These are phyloP conservation scores for Handroanthus guayacan DNA, from an alignment of 257 asterid genomes.

Conservation along the genomic window DNA sequence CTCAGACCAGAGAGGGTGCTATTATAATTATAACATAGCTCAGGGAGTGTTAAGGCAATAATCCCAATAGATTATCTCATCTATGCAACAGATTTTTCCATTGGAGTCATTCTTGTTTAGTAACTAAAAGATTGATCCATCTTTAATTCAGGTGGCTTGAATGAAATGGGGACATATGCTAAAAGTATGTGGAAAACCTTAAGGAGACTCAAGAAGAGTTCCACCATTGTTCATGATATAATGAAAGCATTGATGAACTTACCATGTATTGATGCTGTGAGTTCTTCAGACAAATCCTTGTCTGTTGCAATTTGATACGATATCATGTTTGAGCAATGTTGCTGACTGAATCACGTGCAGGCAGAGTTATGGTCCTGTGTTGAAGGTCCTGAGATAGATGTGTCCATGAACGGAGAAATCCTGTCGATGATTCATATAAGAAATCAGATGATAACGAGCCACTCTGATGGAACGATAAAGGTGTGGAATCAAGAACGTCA, in stretches of 20 bases:
- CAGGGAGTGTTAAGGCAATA: no score
- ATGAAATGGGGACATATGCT: conserved; percentile 62
- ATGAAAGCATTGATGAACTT: conserved; percentile 75
- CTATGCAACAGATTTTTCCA: not conserved
- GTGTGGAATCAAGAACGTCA: conserved; percentile 37
- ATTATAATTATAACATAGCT: no score
- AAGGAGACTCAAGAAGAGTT: conserved; percentile 69
- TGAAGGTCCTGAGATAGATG: conserved; percentile 74
- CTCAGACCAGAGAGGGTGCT: no score
- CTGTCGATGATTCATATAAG: conserved; percentile 62
- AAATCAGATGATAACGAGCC: conserved; percentile 67
- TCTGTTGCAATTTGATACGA: not conserved
- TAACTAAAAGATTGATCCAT: conserved; percentile 23
- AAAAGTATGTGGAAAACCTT: conserved; percentile 65
- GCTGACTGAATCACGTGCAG: conserved; percentile 47
- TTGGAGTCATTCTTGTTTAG: not conserved
- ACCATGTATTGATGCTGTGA: conserved; percentile 71
- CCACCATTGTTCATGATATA: conserved; percentile 60
- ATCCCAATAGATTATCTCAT: not conserved
- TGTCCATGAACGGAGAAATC: conserved; percentile 76
- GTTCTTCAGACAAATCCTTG: conserved; percentile 35
- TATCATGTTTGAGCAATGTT: not conserved
- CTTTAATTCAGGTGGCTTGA: conserved; percentile 53
- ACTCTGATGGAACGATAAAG: conserved; percentile 86
- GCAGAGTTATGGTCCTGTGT: conserved; percentile 77